Conservation (phyloP, 768 basidiomycete genomes). For the Candolleomyces efflorescens region DNA sequence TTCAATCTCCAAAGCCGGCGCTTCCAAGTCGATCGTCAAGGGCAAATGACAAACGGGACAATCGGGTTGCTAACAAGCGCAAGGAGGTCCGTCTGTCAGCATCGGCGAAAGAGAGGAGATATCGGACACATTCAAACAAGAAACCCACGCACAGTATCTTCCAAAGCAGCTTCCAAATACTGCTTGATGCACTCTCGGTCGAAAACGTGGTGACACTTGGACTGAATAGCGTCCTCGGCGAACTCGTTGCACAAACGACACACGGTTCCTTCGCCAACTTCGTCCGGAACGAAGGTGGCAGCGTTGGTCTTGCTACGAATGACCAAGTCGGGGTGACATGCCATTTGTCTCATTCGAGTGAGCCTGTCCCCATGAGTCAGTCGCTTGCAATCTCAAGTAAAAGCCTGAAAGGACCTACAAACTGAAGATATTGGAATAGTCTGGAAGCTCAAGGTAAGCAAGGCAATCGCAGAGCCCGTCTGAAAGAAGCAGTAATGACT, state of each 20-base stretch:
- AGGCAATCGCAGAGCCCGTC: too few relatives aligned
- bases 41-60: slow-evolving; percentile 95
- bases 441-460: slow-evolving; percentile 28
- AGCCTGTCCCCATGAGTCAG: slow-evolving; percentile 44
- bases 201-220: slow-evolving; percentile 91
- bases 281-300: slow-evolving; percentile 51
- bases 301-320: slow-evolving; percentile 81
- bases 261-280: slow-evolving; percentile 71
- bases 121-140: too few relatives aligned
- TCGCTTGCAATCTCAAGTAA: not conserved
- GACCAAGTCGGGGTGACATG: slow-evolving; percentile 92
- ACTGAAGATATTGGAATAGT: slow-evolving; percentile 88
- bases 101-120: not conserved
- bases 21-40: slow-evolving; percentile 94
- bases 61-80: slow-evolving; percentile 52
- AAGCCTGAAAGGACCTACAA: slow-evolving; percentile 40
- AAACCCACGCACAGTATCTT: slow-evolving; percentile 57
- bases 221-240: slow-evolving; percentile 94
- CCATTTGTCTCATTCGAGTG: slow-evolving; percentile 95
- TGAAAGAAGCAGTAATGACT: slow-evolving; percentile 23
- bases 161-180: slow-evolving; percentile 75
- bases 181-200: slow-evolving; percentile 95
- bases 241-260: slow-evolving; percentile 97
- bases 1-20: slow-evolving; percentile 82
- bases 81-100: slow-evolving; percentile 31